These are phyloP conservation scores for Talaromyces sp. DNA, from an alignment of 2,329 filamentous ascomycete species.

Conservation along the genomic window DNA sequence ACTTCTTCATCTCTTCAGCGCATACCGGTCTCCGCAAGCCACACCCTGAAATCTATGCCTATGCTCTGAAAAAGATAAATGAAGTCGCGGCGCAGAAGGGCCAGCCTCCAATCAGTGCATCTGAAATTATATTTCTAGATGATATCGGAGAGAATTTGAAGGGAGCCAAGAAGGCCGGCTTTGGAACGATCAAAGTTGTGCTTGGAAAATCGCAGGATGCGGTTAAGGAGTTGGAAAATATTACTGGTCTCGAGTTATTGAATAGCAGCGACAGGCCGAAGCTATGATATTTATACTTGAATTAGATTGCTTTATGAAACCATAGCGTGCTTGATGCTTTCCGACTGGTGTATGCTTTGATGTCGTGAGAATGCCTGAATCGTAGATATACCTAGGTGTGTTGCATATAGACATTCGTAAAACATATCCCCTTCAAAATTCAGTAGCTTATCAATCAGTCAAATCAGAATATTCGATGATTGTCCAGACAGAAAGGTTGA, in stretches of 20 bases:
- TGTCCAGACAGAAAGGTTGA: background rate
- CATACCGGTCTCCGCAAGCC: slow-evolving; percentile 87
- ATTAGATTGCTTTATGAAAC: background rate
- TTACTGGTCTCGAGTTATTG: slow-evolving; percentile 59
- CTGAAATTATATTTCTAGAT: slow-evolving; percentile 80
- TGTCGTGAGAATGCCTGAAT: background rate
- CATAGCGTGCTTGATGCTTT: background rate
- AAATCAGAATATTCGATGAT: too few species aligned
- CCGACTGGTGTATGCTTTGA: background rate
- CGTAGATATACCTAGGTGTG: too few species aligned
- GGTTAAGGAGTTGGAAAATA: slow-evolving; percentile 70
- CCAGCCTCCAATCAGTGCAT: slow-evolving; percentile 52
- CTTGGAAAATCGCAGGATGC: slow-evolving; percentile 74
- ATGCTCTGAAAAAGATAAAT: slow-evolving; percentile 64
- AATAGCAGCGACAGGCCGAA: slow-evolving; percentile 34
- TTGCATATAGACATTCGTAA: background rate
- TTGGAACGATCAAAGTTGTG: slow-evolving; percentile 78
- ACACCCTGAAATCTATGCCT: slow-evolving; percentile 71
- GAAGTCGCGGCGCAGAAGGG: slow-evolving; percentile 55
- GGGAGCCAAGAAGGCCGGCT: slow-evolving; percentile 66
- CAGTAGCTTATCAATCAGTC: too few species aligned
- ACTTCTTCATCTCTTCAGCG: slow-evolving; percentile 81
- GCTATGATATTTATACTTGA: slow-evolving; percentile 20
- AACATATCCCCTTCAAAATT: too few species aligned
- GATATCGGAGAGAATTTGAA: slow-evolving; percentile 94